Base-by-base conservation (phyloP, 2,329 filamentous ascomycete genomes). In the Ophiostoma quercus region DNA sequence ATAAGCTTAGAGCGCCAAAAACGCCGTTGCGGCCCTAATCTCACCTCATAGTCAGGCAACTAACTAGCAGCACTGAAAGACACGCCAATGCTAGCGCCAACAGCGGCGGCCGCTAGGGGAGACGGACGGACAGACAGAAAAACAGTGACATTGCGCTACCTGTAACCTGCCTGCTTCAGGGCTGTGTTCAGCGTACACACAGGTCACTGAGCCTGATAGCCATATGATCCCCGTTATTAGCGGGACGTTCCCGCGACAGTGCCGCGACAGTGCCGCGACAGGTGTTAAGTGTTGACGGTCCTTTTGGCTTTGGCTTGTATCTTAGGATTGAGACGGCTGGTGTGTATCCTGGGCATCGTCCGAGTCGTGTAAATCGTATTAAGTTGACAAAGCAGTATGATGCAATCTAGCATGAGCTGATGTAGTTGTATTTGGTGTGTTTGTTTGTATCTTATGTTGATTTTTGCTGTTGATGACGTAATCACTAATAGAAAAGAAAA, bases 221-320 rank as follows among this genome's bases (percentile, higher is more conserved):
- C 68, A 70, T 70, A 67, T 39, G 69, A 70, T 70, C 69, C 54
- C 54, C 69, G 32, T 63, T 67, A 70, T 67, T 67, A 57, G 57
- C 69, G 69, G 68, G 69, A 68, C 66, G 66, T 25, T 70, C 69
- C 69, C 69, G 34, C 34, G 34, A 34, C 34, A 34, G 34, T 34
- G 34, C 69, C 69, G 34, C 34, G 34, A 34, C 34, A 34, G 34
- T 34, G 34, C 34, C 34, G 69, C 60, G 66, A 68, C 69, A 70
- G 57, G 37, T 32, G 47, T 22, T 66, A 57, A n/a, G 51, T 57
- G 51, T 29, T 25, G 51, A 11, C 47, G 47, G 47, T 54, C 47
- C 47, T 54, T 54, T 25, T 54, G 47, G 8, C 19, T 22, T 2
- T 34, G 4, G 5, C 8, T 34, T 34, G 34, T 5, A 11, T 14